Evolutionary conservation across 306 rosid genomes (phyloP), one percentile per base, ranked within the genome.

Genomic region (Quercus berberidifolia): DNA sequence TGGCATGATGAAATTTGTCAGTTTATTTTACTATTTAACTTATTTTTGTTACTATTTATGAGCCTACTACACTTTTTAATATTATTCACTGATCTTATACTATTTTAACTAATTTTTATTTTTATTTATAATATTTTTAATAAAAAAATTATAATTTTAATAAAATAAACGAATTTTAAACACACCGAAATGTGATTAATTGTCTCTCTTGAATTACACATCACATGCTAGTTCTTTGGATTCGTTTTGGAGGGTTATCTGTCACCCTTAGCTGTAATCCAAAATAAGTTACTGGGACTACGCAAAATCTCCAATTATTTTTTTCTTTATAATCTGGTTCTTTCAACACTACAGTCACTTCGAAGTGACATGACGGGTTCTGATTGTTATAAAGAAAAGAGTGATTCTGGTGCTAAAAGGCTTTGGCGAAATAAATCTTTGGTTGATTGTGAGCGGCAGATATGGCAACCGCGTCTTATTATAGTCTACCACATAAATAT

Each of bases 31-130:
- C 0, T 1, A 35, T 35, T 35, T 6, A 35, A 0, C 0, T 35
- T 35, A 35, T 35, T 35, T 35, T 35, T 35, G 0, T 0, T 35
- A 35, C 0, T 35, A 35, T 35, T 35, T 6, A 35, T 35, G 0
- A 35, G 0, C 0, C 0, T 6, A 0, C 0, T 5, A 2, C 0
- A 35, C 2, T 35, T 35, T 35, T 35, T 35, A 0, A 0, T 35
- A 35, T 0, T 6, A 35, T 35, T 35, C 0, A 35, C 6, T 0
- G 0, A 0, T 6, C 0, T 1, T 35, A 0, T 6, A 6, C 0
- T 35, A 35, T 5, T 35, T 35, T 1, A 35, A 0, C 0, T 35
- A 35, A 35, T 0, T 6, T 35, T 6, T 35, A 35, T 0, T 0
- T 0, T 6, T 35, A 35, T 6, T 1, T 35, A 35, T 0, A 35